These are phyloP conservation scores for Fusarium nematophilum DNA, from an alignment of 2,329 filamentous ascomycete genomes.

Conservation along the genomic window DNA sequence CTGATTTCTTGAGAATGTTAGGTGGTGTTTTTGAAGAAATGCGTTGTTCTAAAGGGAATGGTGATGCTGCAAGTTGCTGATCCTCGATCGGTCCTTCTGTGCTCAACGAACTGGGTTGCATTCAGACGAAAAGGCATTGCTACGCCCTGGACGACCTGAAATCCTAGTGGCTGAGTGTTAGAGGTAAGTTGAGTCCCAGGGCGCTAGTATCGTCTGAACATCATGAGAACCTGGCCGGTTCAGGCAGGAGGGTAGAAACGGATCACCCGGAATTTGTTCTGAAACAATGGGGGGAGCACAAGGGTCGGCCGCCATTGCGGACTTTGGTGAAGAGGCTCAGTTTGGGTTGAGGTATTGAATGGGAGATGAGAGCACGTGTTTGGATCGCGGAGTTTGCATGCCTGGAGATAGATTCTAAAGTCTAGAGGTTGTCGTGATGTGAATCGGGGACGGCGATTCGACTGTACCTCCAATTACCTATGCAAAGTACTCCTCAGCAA, in stretches of 20 bases:
- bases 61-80: neutral
- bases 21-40: neutral
- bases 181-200: slow-evolving; percentile 8
- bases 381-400: neutral
- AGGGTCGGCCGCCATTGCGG: slow-evolving; percentile 6
- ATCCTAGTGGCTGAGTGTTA: neutral
- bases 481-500: no score
- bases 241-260: slow-evolving; percentile 5
- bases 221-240: neutral
- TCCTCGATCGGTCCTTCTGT: neutral
- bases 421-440: no score
- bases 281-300: slow-evolving; percentile 6
- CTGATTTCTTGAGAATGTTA: neutral
- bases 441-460: no score
- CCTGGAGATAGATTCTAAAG: no score
- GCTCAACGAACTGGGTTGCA: neutral
- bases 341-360: neutral
- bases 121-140: neutral
- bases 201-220: slow-evolving; percentile 1
- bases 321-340: neutral
- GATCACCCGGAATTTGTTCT: neutral
- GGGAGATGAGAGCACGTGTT: neutral
- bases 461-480: no score
- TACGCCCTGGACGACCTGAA: neutral
- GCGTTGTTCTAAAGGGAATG: neutral